A percentile compares a stretch with the other conserved stretches of the same genome.
Conservation (phyloP, 805 yeast species). For the Wickerhamiella qilinensis region DNA sequence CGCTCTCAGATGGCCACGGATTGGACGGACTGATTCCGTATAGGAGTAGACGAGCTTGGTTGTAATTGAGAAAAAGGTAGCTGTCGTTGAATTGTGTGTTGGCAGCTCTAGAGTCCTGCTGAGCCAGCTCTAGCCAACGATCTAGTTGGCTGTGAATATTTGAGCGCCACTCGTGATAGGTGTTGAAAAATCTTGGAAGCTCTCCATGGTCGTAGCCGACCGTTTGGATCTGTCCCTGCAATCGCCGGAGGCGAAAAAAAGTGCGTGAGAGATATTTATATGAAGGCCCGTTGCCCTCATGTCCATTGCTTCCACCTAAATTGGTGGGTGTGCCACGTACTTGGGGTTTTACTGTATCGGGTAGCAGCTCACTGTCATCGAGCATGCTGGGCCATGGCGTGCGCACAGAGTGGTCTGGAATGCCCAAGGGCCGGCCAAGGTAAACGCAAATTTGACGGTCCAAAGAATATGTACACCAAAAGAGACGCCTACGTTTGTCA, state of each 20-base stretch:
- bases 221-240: conserved; percentile 65
- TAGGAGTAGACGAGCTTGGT: conserved; percentile 54
- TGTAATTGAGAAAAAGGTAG: conserved; percentile 59
- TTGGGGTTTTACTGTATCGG: neutral
- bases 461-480: conserved; percentile 80
- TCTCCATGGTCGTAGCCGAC: conserved; percentile 57
- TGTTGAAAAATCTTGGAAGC: conserved; percentile 44
- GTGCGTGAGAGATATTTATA: conserved; percentile 54
- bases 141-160: conserved; percentile 37
- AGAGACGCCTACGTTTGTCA: conserved; percentile 59
- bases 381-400: conserved; percentile 56
- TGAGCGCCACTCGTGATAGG: conserved; percentile 46
- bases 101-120: conserved; percentile 40
- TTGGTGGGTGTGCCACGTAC: conserved; percentile 2
- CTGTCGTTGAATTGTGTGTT: conserved; percentile 60
- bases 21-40: conserved; percentile 68
- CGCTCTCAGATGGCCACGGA: conserved; percentile 34
- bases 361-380: conserved; percentile 37
- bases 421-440: conserved; percentile 75
- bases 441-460: conserved; percentile 80
- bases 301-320: neutral
- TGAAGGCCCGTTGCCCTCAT: conserved; percentile 26
- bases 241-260: conserved; percentile 50
- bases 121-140: conserved; percentile 43
- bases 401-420: conserved; percentile 64